Base-by-base conservation (phyloP, 2,329 filamentous ascomycete genomes). In the Fusarium phyllophilum region DNA sequence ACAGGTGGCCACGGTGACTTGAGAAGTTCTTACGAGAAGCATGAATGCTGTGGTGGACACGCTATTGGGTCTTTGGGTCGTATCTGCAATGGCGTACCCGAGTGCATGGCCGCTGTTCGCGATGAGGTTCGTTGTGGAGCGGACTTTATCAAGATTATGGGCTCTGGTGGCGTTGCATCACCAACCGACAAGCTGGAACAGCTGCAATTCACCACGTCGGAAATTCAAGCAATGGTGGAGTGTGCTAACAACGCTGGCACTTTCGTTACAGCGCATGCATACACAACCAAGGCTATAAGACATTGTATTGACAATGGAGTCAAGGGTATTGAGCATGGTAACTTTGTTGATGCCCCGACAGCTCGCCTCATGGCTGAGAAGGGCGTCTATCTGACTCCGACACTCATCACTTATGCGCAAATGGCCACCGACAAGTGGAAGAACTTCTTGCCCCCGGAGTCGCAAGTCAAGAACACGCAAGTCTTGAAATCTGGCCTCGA, bases 1-100 rank as follows among this genome's bases (percentile, higher is more conserved):
- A 88, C 87, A 0, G 89, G 89, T 3, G 89, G 89, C 0, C 89
- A 91, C 68, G 88, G 85, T 6, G 89, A 91, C 71, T 75, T 85
- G 26, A 82, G 85, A 5, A 79, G 83, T 0, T 77, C 83, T 8
- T 85, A 89, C 55, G 64, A 71, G 71, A 59, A 68, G 31, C 57
- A 48, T 3, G 66, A 70, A 13, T 89, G 87, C 77, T 89, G 88
- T 72, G 84, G 85, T 1, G 85, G 86, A 17, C 60, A 71, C 7
- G 42, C 51, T 22, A 14, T 55, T 14, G 56, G 52, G 3, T 56
- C 42, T 5, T 75, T 87, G 2, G 86, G 85, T 3, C 80, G 84
- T 13, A 39, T 61, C 5, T 61, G 48, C n/a, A 56, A 61, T 10
- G 48, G 58, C 3, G 29, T 56, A 1, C 46, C 58, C 1, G 58